Percentiles rank a stretch among this genome's conserved stretches.
Evolutionary conservation across 1,284 basidiomycete species (phyloP).

Genomic region (Trichosporon sp.): DNA sequence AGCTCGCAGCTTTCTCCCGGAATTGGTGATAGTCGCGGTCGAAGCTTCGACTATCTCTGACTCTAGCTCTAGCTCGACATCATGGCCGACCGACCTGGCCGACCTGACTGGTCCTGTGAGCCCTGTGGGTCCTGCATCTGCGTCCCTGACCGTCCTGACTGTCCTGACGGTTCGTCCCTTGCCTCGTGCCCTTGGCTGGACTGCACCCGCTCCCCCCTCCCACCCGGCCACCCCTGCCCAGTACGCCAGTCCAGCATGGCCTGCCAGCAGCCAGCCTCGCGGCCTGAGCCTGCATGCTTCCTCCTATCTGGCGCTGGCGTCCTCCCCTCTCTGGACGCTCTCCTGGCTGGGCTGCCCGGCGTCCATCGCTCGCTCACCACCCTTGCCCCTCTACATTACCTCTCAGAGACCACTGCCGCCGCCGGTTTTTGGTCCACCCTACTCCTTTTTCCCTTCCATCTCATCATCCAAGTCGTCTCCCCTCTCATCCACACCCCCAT

Average conservation of each 20-base stretch:
- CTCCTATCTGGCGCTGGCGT: neutral
- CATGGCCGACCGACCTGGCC: constrained; percentile 7
- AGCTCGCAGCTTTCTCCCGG: too few relatives aligned
- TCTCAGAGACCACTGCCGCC: neutral
- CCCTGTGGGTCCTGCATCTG: constrained; percentile 2
- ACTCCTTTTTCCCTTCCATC: neutral
- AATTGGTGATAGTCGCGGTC: neutral
- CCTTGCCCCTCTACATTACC: neutral
- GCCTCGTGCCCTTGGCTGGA: neutral
- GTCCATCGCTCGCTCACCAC: constrained; percentile 4
- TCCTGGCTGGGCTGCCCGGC: neutral
- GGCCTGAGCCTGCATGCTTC: neutral
- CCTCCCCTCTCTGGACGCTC: neutral
- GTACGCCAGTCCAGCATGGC: neutral
- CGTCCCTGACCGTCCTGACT: neutral
- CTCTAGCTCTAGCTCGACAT: neutral
- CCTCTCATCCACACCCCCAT: neutral
- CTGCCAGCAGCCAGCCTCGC: neutral
- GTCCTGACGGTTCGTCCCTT: neutral
- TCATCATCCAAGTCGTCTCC: neutral
- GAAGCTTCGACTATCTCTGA: neutral
- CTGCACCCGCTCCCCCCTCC: neutral
- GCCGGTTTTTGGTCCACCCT: constrained; percentile 5
- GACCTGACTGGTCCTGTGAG: constrained; percentile 1
- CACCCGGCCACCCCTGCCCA: neutral